Percentiles rank a stretch among this genome's conserved stretches.
phyloP scores from a whole-genome alignment of 1,284 basidiomycete genomes.

The Chondrostereum purpureum region DNA sequence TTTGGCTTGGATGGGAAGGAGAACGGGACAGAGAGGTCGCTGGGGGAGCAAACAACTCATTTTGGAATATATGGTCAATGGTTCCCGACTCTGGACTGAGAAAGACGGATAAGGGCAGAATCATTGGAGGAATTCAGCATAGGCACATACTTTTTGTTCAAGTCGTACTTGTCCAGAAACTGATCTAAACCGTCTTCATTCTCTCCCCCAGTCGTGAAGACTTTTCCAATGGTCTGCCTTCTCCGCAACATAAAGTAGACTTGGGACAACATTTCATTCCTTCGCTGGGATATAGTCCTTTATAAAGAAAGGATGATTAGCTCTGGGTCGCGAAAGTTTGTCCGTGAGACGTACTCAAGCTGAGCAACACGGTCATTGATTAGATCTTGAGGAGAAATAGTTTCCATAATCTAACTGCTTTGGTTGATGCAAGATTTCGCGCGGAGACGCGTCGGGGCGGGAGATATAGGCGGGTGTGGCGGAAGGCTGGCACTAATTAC shows the following conservation, averaged over 20 bases:
- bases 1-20: too few species aligned
- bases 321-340: slow-evolving; percentile 6
- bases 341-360: slow-evolving; percentile 23
- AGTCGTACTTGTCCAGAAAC: slow-evolving; percentile 50
- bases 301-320: slow-evolving; percentile 5
- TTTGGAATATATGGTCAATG: slow-evolving; percentile 25
- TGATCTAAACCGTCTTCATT: slow-evolving; percentile 37
- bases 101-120: slow-evolving; percentile 1
- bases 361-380: slow-evolving; percentile 31
- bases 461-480: background rate
- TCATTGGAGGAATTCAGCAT: slow-evolving; percentile 10
- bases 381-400: slow-evolving; percentile 12
- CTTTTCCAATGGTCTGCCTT: slow-evolving; percentile 36
- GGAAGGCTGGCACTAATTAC: too few species aligned
- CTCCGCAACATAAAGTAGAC: slow-evolving; percentile 58
- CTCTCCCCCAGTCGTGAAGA: slow-evolving; percentile 31
- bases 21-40: too few species aligned
- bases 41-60: slow-evolving; percentile 21
- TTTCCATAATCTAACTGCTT: background rate
- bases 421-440: too few species aligned
- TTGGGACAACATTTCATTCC: slow-evolving; percentile 61
- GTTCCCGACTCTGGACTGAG: slow-evolving; percentile 31
- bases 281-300: slow-evolving; percentile 53
- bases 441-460: background rate
- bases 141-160: slow-evolving; percentile 39